Evolutionary conservation across 164 flowering plant genomes (phyloP).

Genomic region (Euptelea pleiosperma): DNA sequence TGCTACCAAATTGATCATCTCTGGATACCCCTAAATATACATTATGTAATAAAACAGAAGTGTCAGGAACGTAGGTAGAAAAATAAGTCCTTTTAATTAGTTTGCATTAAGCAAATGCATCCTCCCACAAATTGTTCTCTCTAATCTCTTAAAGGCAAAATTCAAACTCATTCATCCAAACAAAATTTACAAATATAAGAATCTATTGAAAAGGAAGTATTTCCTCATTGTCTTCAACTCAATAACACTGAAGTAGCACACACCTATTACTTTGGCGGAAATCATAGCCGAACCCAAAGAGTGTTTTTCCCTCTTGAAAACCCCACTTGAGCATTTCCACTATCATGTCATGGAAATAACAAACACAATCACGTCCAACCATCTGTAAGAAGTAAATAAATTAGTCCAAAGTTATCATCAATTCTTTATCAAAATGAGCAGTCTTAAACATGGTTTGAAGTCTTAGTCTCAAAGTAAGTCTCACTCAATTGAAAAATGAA

Average conservation of each 20-base stretch:
- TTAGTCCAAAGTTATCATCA: too few relatives aligned
- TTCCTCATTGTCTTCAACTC: not conserved
- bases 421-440: too few relatives aligned
- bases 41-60: too few relatives aligned
- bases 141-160: not conserved
- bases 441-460: too few relatives aligned
- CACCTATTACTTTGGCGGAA: slow-evolving; percentile 98
- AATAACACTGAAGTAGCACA: not conserved
- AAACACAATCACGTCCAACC: slow-evolving; percentile 74
- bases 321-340: slow-evolving; percentile 92
- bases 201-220: not conserved
- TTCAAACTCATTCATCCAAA: not conserved
- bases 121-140: not conserved
- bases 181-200: not conserved
- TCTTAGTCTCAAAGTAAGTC: too few relatives aligned
- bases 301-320: slow-evolving; percentile 88
- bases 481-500: too few relatives aligned
- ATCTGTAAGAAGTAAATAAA: slow-evolving; percentile 45
- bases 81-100: not conserved
- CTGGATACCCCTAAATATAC: too few relatives aligned
- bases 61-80: too few relatives aligned
- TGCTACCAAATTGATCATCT: too few relatives aligned
- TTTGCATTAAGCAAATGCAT: too few relatives aligned
- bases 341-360: slow-evolving; percentile 96
- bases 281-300: slow-evolving; percentile 99